Conservation (phyloP, 1,284 basidiomycete genomes). For the Inonotus hispidus region DNA sequence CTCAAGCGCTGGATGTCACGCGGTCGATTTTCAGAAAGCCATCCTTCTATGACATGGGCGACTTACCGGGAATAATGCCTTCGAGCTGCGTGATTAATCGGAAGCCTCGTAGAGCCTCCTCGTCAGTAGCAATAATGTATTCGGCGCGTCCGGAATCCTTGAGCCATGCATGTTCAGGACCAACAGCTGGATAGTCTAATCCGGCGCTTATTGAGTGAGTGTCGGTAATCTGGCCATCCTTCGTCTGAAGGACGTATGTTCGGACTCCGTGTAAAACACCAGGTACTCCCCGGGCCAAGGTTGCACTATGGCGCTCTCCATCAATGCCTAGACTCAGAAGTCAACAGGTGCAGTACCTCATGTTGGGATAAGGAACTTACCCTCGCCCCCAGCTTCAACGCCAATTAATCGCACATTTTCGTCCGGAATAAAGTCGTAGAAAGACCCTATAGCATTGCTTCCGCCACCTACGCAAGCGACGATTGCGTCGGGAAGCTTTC, state of each 20-base stretch:
- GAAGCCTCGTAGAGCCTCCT: constrained; percentile 91
- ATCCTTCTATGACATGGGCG: constrained; percentile 1
- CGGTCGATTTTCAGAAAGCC: constrained; percentile 7
- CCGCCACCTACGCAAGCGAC: constrained; percentile 98
- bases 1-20: constrained; percentile 66
- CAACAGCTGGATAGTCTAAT: constrained; percentile 89
- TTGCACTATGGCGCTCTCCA: constrained; percentile 87
- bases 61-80: constrained; percentile 92
- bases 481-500: constrained; percentile 90
- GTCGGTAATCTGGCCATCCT: constrained; percentile 90
- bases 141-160: constrained; percentile 93
- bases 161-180: constrained; percentile 96
- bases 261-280: constrained; percentile 96
- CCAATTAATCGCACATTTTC: constrained; percentile 80
- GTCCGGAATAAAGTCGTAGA: constrained; percentile 91
- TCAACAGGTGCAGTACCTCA: not conserved
- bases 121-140: constrained; percentile 90
- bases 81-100: constrained; percentile 87
- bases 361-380: constrained; percentile 33
- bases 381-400: constrained; percentile 96
- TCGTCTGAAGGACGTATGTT: constrained; percentile 91
- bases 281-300: constrained; percentile 82
- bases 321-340: constrained; percentile 52
- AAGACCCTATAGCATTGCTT: constrained; percentile 95
- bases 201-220: constrained; percentile 98